Base-by-base conservation (phyloP, 306 rosid species). In the Luffa aegyptiaca region DNA sequence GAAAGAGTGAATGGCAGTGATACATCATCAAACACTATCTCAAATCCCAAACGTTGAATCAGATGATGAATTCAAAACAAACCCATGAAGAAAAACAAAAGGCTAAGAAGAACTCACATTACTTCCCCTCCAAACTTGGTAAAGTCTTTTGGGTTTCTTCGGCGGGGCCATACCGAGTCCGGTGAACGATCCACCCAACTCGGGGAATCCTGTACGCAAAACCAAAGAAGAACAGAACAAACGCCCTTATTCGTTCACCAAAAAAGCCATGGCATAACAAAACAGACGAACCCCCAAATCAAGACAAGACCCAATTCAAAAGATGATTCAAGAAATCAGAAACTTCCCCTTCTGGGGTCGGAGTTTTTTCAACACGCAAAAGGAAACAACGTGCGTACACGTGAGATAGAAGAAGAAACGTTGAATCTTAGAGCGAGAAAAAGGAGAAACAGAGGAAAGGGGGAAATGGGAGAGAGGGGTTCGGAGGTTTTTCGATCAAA, bases 111-210 rank as follows among this genome's bases (percentile, higher is more conserved):
- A 80, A 88, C 97, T 88, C 83, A 95, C 99, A 80, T 95, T 95
- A 86, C 85, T 87, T 84, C 99, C 97, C 80, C 89, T 89, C 97
- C 99, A 95, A 66, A 86, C 96, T 91, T 91, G 89, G 83, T 95
- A 93, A 59, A 95, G 88, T 83, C 97, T 91, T 80, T 62, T 83
- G 81, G 87, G 84, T 51, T 82, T 48, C 56, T 86, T 79, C 42
- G 76, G 88, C 36, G 78, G 85, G 71, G 69, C 82, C 87, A 83
- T 85, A 61, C 52, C 79, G 57, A 48, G 63, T 61, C 83, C 77
- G 72, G 74, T 79, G 82, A 79, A 84, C 37, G 84, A 74, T 80
- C 89, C 84, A 81, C 90, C 83, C 84, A 66, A 66, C 83, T 84
- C 85, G 78, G 80, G 8, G 14, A 84, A 79, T 68, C 76, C 81